These are phyloP conservation scores for Lipomyces orientalis DNA, from an alignment of 805 yeast genomes.

Conservation along the genomic window DNA sequence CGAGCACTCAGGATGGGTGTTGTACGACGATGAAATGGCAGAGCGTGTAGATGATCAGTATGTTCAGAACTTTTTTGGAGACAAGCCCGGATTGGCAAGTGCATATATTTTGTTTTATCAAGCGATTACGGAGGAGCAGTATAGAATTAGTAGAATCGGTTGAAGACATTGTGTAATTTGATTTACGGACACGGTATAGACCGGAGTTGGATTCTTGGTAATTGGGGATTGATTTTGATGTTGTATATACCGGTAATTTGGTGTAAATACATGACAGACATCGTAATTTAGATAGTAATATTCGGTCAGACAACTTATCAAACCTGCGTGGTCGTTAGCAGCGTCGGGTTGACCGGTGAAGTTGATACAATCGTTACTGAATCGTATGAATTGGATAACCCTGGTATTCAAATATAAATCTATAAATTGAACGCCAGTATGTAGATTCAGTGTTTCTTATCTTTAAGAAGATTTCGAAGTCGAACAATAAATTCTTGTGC, in stretches of 20 bases:
- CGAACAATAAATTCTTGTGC: no score
- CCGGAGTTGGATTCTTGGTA: background rate
- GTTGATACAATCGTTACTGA: no score
- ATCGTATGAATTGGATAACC: no score
- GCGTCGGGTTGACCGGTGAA: no score
- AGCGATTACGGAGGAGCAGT: constrained; percentile 52
- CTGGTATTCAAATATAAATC: no score
- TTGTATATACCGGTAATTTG: background rate
- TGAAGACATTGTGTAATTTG: background rate
- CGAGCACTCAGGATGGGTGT: constrained; percentile 79
- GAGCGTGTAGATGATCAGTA: constrained; percentile 83
- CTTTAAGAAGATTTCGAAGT: no score
- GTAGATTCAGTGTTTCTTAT: no score
- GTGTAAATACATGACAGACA: background rate
- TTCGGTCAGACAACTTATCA: no score
- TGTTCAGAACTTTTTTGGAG: constrained; percentile 86
- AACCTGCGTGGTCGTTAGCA: no score
- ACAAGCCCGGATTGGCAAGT: constrained; percentile 83
- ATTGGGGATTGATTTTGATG: background rate
- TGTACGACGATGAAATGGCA: constrained; percentile 95
- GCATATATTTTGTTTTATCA: constrained; percentile 89
- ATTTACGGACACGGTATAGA: no score
- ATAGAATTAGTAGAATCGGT: constrained; percentile 2
- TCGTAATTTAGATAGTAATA: no score
- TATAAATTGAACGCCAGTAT: no score